These are phyloP conservation scores for Rhododendron kiyosumense DNA, from an alignment of 148 eudicot genomes.

Conservation along the genomic window DNA sequence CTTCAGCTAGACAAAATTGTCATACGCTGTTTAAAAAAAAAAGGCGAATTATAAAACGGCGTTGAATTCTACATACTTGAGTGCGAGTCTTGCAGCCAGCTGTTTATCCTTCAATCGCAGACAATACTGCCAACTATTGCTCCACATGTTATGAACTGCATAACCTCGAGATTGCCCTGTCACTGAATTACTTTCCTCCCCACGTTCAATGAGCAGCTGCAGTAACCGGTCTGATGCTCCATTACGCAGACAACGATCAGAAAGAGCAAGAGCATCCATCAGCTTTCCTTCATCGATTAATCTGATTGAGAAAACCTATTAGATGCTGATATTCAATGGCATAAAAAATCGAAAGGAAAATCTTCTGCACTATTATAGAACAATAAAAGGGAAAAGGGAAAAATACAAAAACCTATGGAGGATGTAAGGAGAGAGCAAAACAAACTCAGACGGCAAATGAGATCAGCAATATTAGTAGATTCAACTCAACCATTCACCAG, in stretches of 20 bases:
- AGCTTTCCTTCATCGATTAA: slow-evolving; percentile 83
- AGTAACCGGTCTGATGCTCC: slow-evolving; percentile 92
- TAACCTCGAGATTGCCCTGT: slow-evolving; percentile 42
- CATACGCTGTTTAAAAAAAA: not conserved
- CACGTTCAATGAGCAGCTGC: slow-evolving; percentile 69
- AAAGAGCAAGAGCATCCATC: slow-evolving; percentile 93
- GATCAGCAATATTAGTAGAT: not conserved
- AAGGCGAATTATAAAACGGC: not conserved
- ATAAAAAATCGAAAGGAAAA: not conserved
- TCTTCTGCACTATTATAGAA: not conserved
- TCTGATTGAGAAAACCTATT: slow-evolving; percentile 28
- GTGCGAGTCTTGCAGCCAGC: slow-evolving; percentile 81
- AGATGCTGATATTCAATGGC: not conserved
- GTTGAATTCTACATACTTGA: slow-evolving; percentile 48
- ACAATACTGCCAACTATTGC: slow-evolving; percentile 93
- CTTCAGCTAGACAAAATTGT: not conserved
- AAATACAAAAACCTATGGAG: not conserved
- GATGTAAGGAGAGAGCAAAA: not conserved
- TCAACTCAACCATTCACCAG: not conserved
- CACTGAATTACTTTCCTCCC: slow-evolving; percentile 41
- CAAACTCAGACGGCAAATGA: not conserved
- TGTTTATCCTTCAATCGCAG: slow-evolving; percentile 88
- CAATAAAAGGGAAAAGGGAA: not conserved
- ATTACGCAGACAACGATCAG: slow-evolving; percentile 85
- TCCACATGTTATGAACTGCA: slow-evolving; percentile 39